Conservation (phyloP, 768 basidiomycete species). For the Pisolithus microcarpus region DNA sequence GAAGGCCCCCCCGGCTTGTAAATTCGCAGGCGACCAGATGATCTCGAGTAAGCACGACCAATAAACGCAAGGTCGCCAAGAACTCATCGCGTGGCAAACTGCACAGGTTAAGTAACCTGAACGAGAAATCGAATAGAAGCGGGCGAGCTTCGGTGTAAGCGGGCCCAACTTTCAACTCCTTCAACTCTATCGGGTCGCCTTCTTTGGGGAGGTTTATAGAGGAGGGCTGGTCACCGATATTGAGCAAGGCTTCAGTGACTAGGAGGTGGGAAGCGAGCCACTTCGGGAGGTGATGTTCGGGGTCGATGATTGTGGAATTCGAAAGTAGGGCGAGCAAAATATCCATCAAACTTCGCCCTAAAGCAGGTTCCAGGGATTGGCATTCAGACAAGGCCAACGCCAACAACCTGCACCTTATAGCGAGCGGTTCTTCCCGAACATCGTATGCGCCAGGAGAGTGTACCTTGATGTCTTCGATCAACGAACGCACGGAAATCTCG, state of each 20-base stretch:
- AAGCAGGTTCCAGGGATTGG: slow-evolving; percentile 48
- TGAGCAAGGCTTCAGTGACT: slow-evolving; percentile 78
- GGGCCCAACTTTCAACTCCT: slow-evolving; percentile 54
- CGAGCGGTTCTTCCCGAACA: slow-evolving; percentile 66
- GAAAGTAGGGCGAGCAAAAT: slow-evolving; percentile 62
- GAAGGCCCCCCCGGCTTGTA: slow-evolving; percentile 57
- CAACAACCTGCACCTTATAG: slow-evolving; percentile 78
- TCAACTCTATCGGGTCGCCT: slow-evolving; percentile 49
- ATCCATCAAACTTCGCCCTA: slow-evolving; percentile 59
- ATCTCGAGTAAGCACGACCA: slow-evolving; percentile 80
- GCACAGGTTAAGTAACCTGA: slow-evolving; percentile 59
- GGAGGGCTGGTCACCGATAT: slow-evolving; percentile 65
- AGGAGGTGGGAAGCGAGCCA: slow-evolving; percentile 88
- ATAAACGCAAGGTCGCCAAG: slow-evolving; percentile 70
- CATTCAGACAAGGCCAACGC: slow-evolving; percentile 78
- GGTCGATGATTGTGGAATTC: slow-evolving; percentile 41
- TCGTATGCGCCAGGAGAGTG: slow-evolving; percentile 63
- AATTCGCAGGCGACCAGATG: slow-evolving; percentile 58
- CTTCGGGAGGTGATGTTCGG: slow-evolving; percentile 56
- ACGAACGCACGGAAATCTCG: slow-evolving; percentile 56
- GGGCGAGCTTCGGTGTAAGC: slow-evolving; percentile 52
- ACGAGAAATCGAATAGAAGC: slow-evolving; percentile 68
- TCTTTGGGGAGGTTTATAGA: slow-evolving; percentile 62
- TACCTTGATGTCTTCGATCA: slow-evolving; percentile 70
- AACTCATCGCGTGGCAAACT: slow-evolving; percentile 74